Percentiles rank a stretch among this genome's conserved stretches.
Evolutionary conservation across 78 protist species (phyloP).

Genomic region (Tieghemostelium lacteum): DNA sequence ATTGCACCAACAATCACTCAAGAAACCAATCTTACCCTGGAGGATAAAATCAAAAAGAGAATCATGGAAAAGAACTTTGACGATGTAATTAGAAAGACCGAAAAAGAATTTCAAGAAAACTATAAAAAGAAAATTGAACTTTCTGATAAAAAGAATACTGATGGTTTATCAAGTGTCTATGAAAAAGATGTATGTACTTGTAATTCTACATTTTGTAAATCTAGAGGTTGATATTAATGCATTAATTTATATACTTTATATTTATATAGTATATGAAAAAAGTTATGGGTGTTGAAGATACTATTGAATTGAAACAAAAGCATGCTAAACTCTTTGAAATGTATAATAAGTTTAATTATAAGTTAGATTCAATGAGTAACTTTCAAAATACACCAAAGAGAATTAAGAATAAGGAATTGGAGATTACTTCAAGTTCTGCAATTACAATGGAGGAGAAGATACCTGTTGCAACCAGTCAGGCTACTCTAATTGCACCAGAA

Average conservation of each 20-base stretch:
- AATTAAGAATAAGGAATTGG: slow-evolving; percentile 12
- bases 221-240: background rate
- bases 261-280: slow-evolving; percentile 40
- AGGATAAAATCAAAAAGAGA: slow-evolving; percentile 77
- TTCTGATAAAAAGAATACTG: slow-evolving; percentile 57
- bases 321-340: slow-evolving; percentile 17
- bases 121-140: slow-evolving; percentile 52
- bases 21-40: slow-evolving; percentile 50
- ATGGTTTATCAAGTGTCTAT: slow-evolving; percentile 65
- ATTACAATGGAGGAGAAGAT: slow-evolving; percentile 74
- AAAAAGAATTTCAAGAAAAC: slow-evolving; percentile 51
- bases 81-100: slow-evolving; percentile 81
- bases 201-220: background rate
- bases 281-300: slow-evolving; percentile 60
- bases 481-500: slow-evolving; percentile 74
- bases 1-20: slow-evolving; percentile 64
- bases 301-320: slow-evolving; percentile 24
- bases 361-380: slow-evolving; percentile 65
- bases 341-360: slow-evolving; percentile 26
- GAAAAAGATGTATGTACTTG: slow-evolving; percentile 34
- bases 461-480: slow-evolving; percentile 60
- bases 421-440: slow-evolving; percentile 31
- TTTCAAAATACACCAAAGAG: slow-evolving; percentile 79
- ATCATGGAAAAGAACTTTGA: slow-evolving; percentile 62
- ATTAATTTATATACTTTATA: background rate